Evolutionary conservation across 208 protist genomes (phyloP).

Genomic region (Trypanosoma congolense): DNA sequence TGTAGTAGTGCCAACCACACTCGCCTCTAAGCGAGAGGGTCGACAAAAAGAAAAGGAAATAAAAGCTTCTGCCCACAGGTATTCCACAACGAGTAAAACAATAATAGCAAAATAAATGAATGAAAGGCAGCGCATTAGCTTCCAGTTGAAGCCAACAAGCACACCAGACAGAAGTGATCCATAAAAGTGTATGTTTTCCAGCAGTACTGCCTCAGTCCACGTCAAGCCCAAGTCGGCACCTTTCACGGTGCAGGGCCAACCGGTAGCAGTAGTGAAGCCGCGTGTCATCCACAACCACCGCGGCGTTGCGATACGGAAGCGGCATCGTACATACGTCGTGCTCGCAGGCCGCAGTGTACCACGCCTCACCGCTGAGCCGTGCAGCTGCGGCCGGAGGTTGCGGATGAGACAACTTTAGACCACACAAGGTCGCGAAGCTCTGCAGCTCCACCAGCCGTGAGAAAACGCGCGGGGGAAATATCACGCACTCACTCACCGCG

Average conservation of each 20-base stretch:
- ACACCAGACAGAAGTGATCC: too few relatives aligned
- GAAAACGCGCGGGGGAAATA: conserved; percentile 16
- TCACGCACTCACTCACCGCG: background rate
- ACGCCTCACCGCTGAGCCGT: background rate
- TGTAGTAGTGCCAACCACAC: too few relatives aligned
- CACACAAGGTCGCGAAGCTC: conserved; percentile 3
- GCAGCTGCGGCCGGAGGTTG: background rate
- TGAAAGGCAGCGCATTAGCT: too few relatives aligned
- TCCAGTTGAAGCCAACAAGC: too few relatives aligned
- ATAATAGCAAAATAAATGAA: too few relatives aligned
- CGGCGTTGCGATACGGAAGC: conserved; percentile 2
- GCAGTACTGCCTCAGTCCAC: too few relatives aligned
- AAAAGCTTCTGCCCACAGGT: too few relatives aligned
- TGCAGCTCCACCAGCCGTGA: conserved; percentile 20
- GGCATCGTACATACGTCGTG: conserved; percentile 18
- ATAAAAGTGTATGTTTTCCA: too few relatives aligned
- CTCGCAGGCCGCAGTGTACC: conserved; percentile 12
- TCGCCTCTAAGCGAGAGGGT: too few relatives aligned
- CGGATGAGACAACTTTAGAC: conserved; percentile 1
- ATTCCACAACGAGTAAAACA: too few relatives aligned
- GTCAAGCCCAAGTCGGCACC: conserved; percentile 5
- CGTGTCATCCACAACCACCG: conserved; percentile 13
- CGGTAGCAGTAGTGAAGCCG: conserved; percentile 21
- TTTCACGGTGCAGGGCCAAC: conserved; percentile 14
- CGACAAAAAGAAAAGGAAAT: too few relatives aligned